These are phyloP conservation scores for Diaporthe sp. DNA, from an alignment of 2,329 filamentous ascomycete species.

Conservation along the genomic window DNA sequence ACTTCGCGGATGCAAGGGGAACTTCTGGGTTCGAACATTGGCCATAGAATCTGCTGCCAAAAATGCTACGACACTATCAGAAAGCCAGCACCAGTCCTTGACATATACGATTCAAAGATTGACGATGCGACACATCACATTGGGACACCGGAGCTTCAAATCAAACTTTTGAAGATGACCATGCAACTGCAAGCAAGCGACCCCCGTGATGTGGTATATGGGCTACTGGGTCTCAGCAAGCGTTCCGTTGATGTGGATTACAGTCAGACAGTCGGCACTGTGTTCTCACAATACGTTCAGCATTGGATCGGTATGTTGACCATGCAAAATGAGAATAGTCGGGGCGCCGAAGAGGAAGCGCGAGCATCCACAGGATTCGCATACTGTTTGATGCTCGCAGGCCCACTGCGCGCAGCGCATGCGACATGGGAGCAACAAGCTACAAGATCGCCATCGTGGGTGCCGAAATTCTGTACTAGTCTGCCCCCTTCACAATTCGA, in stretches of 20 bases:
- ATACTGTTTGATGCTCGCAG: neutral
- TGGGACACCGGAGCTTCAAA: neutral
- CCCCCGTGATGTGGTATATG: neutral
- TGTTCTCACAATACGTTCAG: neutral
- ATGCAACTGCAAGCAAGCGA: neutral
- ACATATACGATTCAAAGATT: neutral
- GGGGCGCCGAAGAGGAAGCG: neutral
- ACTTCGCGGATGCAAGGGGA: neutral
- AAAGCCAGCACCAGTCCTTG: neutral
- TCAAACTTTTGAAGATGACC: neutral
- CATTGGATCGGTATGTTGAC: neutral
- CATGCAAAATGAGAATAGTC: neutral
- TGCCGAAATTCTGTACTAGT: neutral
- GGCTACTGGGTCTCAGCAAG: neutral
- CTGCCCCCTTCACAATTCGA: neutral
- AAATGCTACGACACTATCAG: neutral
- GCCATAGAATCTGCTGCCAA: neutral
- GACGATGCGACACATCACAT: neutral
- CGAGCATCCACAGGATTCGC: neutral
- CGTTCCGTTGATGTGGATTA: neutral
- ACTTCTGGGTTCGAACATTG: neutral
- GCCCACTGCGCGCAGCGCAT: neutral
- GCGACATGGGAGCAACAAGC: neutral
- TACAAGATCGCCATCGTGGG: neutral
- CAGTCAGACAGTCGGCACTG: neutral